Evolutionary conservation across 805 yeast genomes (phyloP), one percentile per base, ranked within the genome.

Genomic region (Kuraishia hungarica): DNA sequence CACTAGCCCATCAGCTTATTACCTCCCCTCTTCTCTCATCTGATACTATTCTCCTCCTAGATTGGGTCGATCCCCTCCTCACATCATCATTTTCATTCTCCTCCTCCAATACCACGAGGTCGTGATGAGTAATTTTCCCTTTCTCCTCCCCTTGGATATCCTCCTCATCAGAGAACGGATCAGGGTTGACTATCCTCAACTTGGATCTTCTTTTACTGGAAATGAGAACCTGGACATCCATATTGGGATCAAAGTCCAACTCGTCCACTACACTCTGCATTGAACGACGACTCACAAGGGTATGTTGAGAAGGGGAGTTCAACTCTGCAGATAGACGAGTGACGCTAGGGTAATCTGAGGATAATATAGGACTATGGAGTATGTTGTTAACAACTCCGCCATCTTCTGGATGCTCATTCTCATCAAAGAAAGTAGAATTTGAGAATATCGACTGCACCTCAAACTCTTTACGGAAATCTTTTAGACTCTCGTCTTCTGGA

Each of bases 171-270:
- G n/a, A 13, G 43, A 35, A 35, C 7, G 52, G 29, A 60, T 81
- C 87, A 0, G 92, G 92, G 62, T 86, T 86, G 51, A 81, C 75
- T 43, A 86, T 81, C 39, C 86, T 67, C 50, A 86, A 69, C 54
- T 77, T 76, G 1, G 86, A 76, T 56, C 88, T 71, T 60, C 90
- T 71, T 62, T 80, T 81, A 17, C 87, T 81, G 57, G 87, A 80
- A 7, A 86, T 90, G 57, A 86, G 67, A 8, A 86, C 86, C 66
- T 86, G 92, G 1, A 84, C 92, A 59, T 86, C 91, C 59, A 84
- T 63, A 29, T 74, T 72, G 20, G 74, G 75, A 54, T 80, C 76
- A 15, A 76, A 68, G 21, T 75, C 74, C 43, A 72, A 76, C 23
- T 67, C 73, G 53, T 71, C 73, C 24, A 48, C 60, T 62, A 56